Evolutionary conservation across 169 alveolate species (phyloP).

Genomic region (Eimeria zaria): DNA sequence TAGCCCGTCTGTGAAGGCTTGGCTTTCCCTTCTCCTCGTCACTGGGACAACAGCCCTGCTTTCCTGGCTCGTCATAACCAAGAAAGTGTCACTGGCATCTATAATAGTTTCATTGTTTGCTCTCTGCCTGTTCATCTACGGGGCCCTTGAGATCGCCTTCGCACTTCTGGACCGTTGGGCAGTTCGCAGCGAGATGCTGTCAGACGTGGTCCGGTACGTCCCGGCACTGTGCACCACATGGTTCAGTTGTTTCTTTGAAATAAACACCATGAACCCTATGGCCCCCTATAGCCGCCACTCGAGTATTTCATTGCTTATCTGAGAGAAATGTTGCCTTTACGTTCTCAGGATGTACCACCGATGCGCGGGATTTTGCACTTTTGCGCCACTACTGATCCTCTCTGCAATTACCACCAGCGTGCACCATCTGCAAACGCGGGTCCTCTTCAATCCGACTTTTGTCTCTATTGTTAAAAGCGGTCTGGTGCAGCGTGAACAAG

Average conservation of each 20-base stretch:
- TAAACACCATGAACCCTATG: not conserved
- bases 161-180: conserved; percentile 85
- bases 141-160: conserved; percentile 73
- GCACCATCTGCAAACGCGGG: conserved; percentile 79
- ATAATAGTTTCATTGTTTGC: conserved; percentile 61
- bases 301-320: not conserved
- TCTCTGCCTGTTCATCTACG: conserved; percentile 69
- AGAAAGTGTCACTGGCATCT: conserved; percentile 57
- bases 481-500: conserved; percentile 82
- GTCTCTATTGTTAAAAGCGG: conserved; percentile 84
- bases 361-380: conserved; percentile 75
- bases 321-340: not conserved
- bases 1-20: conserved; percentile 77
- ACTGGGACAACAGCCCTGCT: conserved; percentile 18
- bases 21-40: conserved; percentile 58
- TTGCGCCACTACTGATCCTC: conserved; percentile 58
- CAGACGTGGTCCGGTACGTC: conserved; percentile 81
- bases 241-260: not conserved
- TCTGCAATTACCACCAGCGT: conserved; percentile 77
- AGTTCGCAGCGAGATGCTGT: conserved; percentile 80
- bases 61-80: conserved; percentile 65
- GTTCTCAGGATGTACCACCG: conserved; percentile 76
- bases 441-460: conserved; percentile 81
- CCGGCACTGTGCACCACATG: not conserved
- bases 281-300: not conserved